A percentile compares a stretch with the other conserved stretches of the same genome.
Conservation (phyloP, 257 asterid genomes). For the Salvia rosmarinus region DNA sequence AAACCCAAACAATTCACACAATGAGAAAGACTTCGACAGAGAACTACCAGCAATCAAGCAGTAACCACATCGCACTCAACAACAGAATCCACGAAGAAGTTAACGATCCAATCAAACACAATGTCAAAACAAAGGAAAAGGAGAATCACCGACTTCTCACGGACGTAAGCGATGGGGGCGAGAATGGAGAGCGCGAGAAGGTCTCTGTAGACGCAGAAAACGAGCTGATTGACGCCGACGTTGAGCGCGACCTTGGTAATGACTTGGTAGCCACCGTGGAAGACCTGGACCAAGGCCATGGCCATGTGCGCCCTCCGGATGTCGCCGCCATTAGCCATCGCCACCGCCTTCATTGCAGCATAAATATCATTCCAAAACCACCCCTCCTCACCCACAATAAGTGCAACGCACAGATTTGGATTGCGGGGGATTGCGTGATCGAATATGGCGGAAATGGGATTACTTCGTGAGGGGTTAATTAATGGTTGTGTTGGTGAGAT, state of each 20-base stretch:
- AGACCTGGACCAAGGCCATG: conserved; percentile 82
- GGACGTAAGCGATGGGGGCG: conserved; percentile 85
- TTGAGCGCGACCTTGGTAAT: conserved; percentile 92
- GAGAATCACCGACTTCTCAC: conserved; percentile 67
- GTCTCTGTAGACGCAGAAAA: conserved; percentile 82
- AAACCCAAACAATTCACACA: neutral
- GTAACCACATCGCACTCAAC: conserved; percentile 23
- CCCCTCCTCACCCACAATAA: neutral
- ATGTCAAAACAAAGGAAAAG: conserved; percentile 2
- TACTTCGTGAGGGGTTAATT: neutral
- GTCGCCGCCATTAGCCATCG: conserved; percentile 54
- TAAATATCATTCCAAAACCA: conserved; percentile 30
- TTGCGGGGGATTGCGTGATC: conserved; percentile 24
- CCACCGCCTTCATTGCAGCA: conserved; percentile 38
- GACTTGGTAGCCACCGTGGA: conserved; percentile 85
- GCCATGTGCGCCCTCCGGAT: conserved; percentile 76
- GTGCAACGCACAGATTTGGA: conserved; percentile 9
- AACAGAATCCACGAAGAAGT: conserved; percentile 16
- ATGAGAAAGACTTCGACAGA: neutral
- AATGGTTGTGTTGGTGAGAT: neutral
- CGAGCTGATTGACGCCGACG: conserved; percentile 88
- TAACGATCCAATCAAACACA: conserved; percentile 22
- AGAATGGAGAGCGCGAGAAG: conserved; percentile 82
- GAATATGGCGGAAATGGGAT: conserved; percentile 26
- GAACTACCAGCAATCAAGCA: conserved; percentile 20